Evolutionary conservation across 2,329 filamentous ascomycete genomes (phyloP).

Genomic region (Paecilomyces fulvus): DNA sequence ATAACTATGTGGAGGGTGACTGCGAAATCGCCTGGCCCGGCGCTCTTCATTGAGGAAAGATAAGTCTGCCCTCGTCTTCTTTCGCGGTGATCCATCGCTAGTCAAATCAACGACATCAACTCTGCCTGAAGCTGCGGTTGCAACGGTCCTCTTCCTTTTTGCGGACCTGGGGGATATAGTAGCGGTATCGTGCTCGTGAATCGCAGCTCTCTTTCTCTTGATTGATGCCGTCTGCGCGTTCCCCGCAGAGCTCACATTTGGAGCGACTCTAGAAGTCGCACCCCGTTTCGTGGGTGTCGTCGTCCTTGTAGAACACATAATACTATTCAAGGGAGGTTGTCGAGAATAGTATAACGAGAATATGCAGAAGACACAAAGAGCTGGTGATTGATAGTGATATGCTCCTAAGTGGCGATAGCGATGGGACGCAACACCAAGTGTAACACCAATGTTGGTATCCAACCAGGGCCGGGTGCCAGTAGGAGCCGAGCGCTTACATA

Average conservation of each 20-base stretch:
- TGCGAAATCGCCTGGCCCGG: constrained; percentile 32
- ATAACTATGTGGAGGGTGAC: constrained; percentile 39
- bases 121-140: background rate
- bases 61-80: background rate
- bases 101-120: constrained; percentile 12
- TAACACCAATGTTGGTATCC: background rate
- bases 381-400: background rate
- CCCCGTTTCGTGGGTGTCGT: background rate
- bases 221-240: background rate
- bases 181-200: background rate
- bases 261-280: background rate
- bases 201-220: background rate
- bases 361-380: background rate
- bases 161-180: background rate
- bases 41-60: constrained; percentile 21
- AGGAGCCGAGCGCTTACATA: too few species aligned
- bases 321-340: background rate
- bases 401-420: background rate
- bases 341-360: background rate
- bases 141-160: constrained; percentile 11
- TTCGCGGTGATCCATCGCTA: constrained; percentile 2
- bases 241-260: background rate
- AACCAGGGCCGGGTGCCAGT: background rate
- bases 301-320: background rate
- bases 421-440: background rate